Percentiles rank a stretch among this genome's conserved stretches.
These are phyloP conservation scores for Pythium monospermum DNA, from an alignment of 352 stramenopile genomes.

Conservation along the genomic window DNA sequence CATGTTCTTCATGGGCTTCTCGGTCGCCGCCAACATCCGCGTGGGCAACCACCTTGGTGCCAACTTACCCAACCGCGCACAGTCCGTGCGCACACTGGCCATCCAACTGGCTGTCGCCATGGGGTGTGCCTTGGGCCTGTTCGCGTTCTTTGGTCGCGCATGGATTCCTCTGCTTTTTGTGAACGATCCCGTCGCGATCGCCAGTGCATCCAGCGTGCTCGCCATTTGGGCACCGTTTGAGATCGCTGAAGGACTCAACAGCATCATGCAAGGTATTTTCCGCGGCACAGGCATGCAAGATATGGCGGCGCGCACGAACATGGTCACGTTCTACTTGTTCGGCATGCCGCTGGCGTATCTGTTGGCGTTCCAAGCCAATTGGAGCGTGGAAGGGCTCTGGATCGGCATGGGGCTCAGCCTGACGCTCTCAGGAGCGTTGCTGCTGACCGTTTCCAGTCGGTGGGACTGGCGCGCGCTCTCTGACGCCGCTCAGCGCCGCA, in stretches of 20 bases:
- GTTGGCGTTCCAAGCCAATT: slow-evolving; percentile 44
- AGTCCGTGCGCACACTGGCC: slow-evolving; percentile 42
- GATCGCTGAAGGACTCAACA: slow-evolving; percentile 72
- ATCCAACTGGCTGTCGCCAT: slow-evolving; percentile 29
- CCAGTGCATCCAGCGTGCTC: slow-evolving; percentile 36
- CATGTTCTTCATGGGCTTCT: slow-evolving; percentile 73
- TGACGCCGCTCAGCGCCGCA: slow-evolving; percentile 27
- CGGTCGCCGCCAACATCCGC: slow-evolving; percentile 61
- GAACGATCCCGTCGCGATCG: slow-evolving; percentile 32
- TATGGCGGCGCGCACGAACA: slow-evolving; percentile 62
- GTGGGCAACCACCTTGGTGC: slow-evolving; percentile 76
- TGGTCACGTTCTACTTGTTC: slow-evolving; percentile 68
- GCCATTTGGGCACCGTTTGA: slow-evolving; percentile 65
- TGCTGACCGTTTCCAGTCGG: slow-evolving; percentile 25
- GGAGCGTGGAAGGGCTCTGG: slow-evolving; percentile 71
- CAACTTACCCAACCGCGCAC: slow-evolving; percentile 51
- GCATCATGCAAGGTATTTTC: slow-evolving; percentile 68
- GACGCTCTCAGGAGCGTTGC: slow-evolving; percentile 23
- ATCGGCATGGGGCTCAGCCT: slow-evolving; percentile 67
- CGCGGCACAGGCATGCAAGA: slow-evolving; percentile 64
- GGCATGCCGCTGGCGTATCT: slow-evolving; percentile 66
- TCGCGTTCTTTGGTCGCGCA: slow-evolving; percentile 40
- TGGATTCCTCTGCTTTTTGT: slow-evolving; percentile 52
- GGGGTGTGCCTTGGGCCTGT: slow-evolving; percentile 26
- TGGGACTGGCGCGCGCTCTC: slow-evolving; percentile 42